phyloP scores from a whole-genome alignment of 805 yeast genomes.

The Cyberlindnera mrakii region DNA sequence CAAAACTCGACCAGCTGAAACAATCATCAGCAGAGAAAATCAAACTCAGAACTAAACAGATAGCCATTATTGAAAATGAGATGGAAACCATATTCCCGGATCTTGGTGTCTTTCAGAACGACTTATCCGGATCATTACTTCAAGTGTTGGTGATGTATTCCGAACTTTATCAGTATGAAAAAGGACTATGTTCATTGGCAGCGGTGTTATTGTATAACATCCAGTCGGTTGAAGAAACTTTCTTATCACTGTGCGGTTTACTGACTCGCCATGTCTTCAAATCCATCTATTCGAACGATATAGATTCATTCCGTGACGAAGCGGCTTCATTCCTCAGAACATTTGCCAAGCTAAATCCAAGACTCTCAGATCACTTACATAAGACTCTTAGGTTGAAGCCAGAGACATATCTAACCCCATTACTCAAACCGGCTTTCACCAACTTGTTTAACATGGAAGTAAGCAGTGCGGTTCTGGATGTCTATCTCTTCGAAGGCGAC shows the following conservation, averaged over 20 bases:
- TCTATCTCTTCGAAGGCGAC: conserved; percentile 58
- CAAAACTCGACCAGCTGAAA: conserved; percentile 5
- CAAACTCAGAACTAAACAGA: conserved; percentile 3
- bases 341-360: conserved; percentile 37
- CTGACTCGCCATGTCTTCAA: conserved; percentile 29
- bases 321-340: conserved; percentile 42
- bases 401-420: conserved; percentile 35
- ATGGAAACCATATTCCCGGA: conserved; percentile 30
- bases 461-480: conserved; percentile 46
- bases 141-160: conserved; percentile 29
- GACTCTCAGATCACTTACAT: conserved; percentile 44
- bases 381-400: conserved; percentile 35
- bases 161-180: conserved; percentile 23
- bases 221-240: conserved; percentile 30
- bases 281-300: conserved; percentile 24
- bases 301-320: conserved; percentile 27
- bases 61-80: conserved; percentile 15
- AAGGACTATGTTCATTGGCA: conserved; percentile 33
- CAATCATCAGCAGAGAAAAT: conserved; percentile 3
- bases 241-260: conserved; percentile 34
- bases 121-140: conserved; percentile 28
- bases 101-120: conserved; percentile 30
- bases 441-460: conserved; percentile 40
- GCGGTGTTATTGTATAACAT: conserved; percentile 36
- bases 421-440: conserved; percentile 41